Evolutionary conservation across 140 eudicot genomes (phyloP).

Genomic region (Flaveria floridana): DNA sequence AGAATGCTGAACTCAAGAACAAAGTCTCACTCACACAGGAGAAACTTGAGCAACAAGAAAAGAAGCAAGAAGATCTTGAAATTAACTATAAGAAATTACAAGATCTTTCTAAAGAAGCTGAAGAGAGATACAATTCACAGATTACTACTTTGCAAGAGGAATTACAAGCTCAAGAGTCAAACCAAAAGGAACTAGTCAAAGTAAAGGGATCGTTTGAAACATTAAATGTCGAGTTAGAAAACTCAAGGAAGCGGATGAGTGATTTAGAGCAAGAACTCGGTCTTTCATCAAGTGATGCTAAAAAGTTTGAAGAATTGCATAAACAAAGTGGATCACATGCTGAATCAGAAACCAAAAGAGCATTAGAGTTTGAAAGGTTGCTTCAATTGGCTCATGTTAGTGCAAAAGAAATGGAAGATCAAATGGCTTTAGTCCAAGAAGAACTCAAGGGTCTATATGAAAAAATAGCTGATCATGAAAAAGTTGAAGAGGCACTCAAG

Average conservation of each 20-base stretch:
- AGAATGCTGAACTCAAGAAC: slow-evolving; percentile 53
- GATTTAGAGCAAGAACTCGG: slow-evolving; percentile 64
- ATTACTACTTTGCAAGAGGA: slow-evolving; percentile 63
- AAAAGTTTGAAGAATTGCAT: slow-evolving; percentile 76
- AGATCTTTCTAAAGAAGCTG: slow-evolving; percentile 50
- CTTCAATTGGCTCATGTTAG: slow-evolving; percentile 71
- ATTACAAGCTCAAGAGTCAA: slow-evolving; percentile 58
- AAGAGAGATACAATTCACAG: slow-evolving; percentile 53
- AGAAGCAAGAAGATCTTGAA: slow-evolving; percentile 62
- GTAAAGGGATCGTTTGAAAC: slow-evolving; percentile 67
- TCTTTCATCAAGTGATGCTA: slow-evolving; percentile 55
- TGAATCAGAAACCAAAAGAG: slow-evolving; percentile 74
- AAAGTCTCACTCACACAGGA: slow-evolving; percentile 57
- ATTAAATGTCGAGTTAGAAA: slow-evolving; percentile 60
- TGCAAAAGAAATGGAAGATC: slow-evolving; percentile 73
- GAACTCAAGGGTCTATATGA: slow-evolving; percentile 66
- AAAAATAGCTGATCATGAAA: slow-evolving; percentile 64
- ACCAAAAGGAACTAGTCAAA: slow-evolving; percentile 57
- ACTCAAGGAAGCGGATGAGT: slow-evolving; percentile 58
- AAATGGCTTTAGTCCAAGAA: slow-evolving; percentile 58
- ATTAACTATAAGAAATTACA: slow-evolving; percentile 53
- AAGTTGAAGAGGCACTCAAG: slow-evolving; percentile 69
- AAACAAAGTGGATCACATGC: slow-evolving; percentile 71
- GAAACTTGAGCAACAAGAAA: slow-evolving; percentile 53
- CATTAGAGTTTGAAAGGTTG: slow-evolving; percentile 63